Percentiles rank a stretch among this genome's conserved stretches.
Evolutionary conservation across 345 rosid genomes (phyloP).

Genomic region (Populus davidiana): DNA sequence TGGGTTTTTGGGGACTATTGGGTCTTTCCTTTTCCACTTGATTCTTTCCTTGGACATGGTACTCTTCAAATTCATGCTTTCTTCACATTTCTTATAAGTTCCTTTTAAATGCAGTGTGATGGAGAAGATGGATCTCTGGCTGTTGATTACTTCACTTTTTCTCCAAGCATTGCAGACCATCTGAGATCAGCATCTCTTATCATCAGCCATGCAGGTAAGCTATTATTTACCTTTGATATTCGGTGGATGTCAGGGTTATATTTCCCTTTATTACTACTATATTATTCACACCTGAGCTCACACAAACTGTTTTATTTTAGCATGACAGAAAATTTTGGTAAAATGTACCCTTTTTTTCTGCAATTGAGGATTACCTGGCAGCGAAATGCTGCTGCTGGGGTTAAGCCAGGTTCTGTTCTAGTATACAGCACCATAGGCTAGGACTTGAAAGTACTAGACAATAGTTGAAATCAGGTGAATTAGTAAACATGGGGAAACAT

Average conservation of each 20-base stretch:
- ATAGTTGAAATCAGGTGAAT: neutral
- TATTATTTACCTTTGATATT: neutral
- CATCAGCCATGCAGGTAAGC: conserved; percentile 81
- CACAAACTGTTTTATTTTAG: neutral
- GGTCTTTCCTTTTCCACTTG: neutral
- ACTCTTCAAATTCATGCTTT: neutral
- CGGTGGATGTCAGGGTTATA: neutral
- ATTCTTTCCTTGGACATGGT: neutral
- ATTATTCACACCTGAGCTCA: neutral
- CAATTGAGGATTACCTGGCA: neutral
- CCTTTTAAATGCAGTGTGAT: conserved; percentile 10
- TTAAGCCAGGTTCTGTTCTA: neutral
- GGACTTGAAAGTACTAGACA: neutral
- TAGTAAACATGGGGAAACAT: neutral
- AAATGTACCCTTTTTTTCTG: neutral
- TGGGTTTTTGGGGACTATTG: neutral
- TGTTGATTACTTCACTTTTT: conserved; percentile 87
- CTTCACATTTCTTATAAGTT: neutral
- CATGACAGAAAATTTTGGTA: neutral
- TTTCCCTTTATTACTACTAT: neutral
- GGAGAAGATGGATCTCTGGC: conserved; percentile 63
- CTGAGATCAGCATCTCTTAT: conserved; percentile 83
- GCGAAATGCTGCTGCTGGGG: neutral
- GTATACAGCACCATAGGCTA: neutral
- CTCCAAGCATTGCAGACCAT: conserved; percentile 78